Base-by-base conservation (phyloP, 2,329 filamentous ascomycete species). In the Colletotrichum tofieldiae region DNA sequence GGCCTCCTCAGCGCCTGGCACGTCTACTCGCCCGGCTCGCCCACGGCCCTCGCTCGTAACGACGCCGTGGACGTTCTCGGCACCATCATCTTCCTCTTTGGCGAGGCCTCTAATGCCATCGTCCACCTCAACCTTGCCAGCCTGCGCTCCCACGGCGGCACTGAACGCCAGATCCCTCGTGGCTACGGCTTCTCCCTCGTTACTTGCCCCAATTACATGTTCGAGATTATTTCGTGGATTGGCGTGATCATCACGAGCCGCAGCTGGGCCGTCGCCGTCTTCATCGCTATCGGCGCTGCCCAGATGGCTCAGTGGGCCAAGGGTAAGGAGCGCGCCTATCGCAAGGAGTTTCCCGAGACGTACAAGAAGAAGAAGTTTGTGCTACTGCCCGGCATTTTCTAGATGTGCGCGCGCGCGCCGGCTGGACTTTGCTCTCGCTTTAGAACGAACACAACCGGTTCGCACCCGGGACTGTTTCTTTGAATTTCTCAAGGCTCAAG, bases 201-300 rank as follows among this genome's bases (percentile, higher is more conserved):
- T 64, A 99, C 96, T 16, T 97, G 95, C 85, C 96, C 96, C 52
- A 99, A 99, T 86, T 99, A 99, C 86, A 90, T 97, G 86, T 98
- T 97, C 77, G 96, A 99, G 84, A 88, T 93, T 8, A 82, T 97
- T 47, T 91, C 95, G 0, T 99, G 96, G 96, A 77, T 93, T 39
- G 95, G 95, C 35, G 87, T 98, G 67, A 92, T 93, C 76, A 80
- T 97, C 54, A 89, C 96, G 65, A 95, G 91, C 77, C 92, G 94
- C 78, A 95, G 92, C 84, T 93, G 93, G 86, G 89, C 91, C 62
- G 93, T 96, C 0, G 85, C 91, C 20, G 76, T 97, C 26, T 98
- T 98, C 83, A 91, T 93, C 73, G 81, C 87, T 32, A 87, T 94
- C 63, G 94, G 94, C 43, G 89, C 87, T 20, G 87, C 84, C 32